These are phyloP conservation scores for Chlorella sp. DNA, from an alignment of 139 green algal species.

Conservation along the genomic window DNA sequence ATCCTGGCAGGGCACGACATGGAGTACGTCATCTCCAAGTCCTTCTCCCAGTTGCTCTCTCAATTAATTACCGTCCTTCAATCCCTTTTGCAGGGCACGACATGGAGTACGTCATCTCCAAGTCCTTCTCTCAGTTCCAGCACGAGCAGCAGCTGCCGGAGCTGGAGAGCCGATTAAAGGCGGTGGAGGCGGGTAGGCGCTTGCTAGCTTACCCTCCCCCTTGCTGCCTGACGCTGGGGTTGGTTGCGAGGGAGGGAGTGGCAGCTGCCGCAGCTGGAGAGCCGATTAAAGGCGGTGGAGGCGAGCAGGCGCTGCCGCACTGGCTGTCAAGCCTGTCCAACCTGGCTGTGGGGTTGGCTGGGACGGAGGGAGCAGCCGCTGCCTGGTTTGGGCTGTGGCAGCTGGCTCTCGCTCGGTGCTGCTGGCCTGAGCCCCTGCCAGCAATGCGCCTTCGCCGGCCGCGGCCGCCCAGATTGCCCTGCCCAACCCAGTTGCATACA, in stretches of 20 bases:
- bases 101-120: conserved; percentile 91
- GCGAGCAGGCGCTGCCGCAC: background rate
- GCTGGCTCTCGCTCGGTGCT: no score
- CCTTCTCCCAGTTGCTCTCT: conserved; percentile 97
- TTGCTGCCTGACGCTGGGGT: no score
- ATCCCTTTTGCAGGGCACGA: conserved; percentile 19
- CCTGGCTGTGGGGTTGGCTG: no score
- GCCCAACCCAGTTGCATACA: no score
- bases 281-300: conserved; percentile 15
- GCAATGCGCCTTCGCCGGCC: no score
- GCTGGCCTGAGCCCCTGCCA: no score
- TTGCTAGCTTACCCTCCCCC: no score
- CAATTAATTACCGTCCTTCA: background rate
- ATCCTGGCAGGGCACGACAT: conserved; percentile 53
- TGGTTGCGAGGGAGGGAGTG: no score
- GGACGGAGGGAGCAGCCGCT: no score
- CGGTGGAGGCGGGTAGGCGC: background rate
- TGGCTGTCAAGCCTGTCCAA: no score
- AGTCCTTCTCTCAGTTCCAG: conserved; percentile 97
- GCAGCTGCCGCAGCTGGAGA: conserved; percentile 48
- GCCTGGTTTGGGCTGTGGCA: no score
- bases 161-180: conserved; percentile 41
- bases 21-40: conserved; percentile 91
- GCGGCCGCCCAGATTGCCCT: no score
- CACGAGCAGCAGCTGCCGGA: conserved; percentile 68